phyloP scores from a whole-genome alignment of 345 rosid species.

The Draba incana region DNA sequence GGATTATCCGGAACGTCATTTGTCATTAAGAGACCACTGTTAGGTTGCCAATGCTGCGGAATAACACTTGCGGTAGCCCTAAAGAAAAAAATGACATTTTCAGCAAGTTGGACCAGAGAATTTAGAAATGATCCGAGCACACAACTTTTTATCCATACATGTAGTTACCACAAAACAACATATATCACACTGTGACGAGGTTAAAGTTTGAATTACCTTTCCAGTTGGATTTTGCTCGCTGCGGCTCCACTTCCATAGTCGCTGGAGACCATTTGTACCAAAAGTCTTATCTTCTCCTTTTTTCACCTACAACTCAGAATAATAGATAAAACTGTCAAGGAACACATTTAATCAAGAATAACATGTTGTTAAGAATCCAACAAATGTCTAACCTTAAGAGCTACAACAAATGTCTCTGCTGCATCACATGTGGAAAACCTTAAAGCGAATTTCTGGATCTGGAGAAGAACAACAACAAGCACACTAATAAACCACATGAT shows the following conservation, averaged over 20 bases:
- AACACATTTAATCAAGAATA: too few species aligned
- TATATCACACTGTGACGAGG: background rate
- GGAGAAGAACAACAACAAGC: too few species aligned
- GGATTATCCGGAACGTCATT: constrained; percentile 68
- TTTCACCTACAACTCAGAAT: too few species aligned
- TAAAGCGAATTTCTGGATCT: too few species aligned
- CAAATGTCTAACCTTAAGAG: too few species aligned
- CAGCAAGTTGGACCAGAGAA: constrained; percentile 15
- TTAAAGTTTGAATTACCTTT: constrained; percentile 45
- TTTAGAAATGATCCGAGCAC: background rate
- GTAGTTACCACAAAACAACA: background rate
- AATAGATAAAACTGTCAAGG: too few species aligned
- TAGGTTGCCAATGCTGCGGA: constrained; percentile 87
- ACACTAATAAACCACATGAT: too few species aligned
- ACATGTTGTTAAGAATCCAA: too few species aligned
- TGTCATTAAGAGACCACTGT: constrained; percentile 72
- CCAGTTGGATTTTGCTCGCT: constrained; percentile 58
- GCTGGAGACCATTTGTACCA: constrained; percentile 56
- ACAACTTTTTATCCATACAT: background rate
- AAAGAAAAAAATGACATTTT: constrained; percentile 2
- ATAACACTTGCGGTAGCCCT: constrained; percentile 66
- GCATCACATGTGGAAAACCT: too few species aligned
- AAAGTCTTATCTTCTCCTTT: too few species aligned
- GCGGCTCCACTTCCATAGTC: constrained; percentile 62
- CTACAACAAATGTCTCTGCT: too few species aligned